Conservation (phyloP, 2,329 filamentous ascomycete species). For the Cladosporium austrohemisphaericum region DNA sequence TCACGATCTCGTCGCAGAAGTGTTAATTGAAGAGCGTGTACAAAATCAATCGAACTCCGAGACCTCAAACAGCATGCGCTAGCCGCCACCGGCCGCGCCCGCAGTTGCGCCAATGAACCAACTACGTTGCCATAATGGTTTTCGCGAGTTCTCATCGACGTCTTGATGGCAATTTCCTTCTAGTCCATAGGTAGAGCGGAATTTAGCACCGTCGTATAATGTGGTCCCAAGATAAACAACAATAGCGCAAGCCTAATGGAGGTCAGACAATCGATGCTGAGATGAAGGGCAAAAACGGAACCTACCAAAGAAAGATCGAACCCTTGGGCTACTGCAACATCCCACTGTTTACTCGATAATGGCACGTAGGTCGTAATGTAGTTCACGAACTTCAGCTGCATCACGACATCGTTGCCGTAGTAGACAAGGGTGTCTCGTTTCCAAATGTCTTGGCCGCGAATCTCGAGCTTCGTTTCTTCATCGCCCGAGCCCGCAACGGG, state of each 20-base stretch:
- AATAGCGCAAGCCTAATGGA: neutral
- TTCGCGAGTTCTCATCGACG: neutral
- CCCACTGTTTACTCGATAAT: constrained; percentile 9
- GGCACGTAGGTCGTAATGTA: constrained; percentile 4
- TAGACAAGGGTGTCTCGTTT: constrained; percentile 5
- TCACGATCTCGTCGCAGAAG: too few species aligned
- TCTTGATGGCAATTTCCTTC: neutral
- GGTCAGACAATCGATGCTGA: neutral
- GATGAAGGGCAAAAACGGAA: neutral
- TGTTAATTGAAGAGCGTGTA: too few species aligned
- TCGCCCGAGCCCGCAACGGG: neutral
- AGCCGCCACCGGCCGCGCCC: too few species aligned
- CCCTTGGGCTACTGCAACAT: neutral
- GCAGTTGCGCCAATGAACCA: too few species aligned
- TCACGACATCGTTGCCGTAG: neutral
- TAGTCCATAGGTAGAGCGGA: neutral
- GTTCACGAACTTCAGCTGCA: constrained; percentile 5
- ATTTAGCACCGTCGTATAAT: neutral
- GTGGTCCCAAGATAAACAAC: neutral
- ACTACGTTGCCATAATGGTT: too few species aligned
- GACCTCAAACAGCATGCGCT: too few species aligned
- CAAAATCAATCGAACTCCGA: too few species aligned
- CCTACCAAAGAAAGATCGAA: constrained; percentile 4
- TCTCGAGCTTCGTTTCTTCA: neutral
- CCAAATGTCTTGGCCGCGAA: constrained; percentile 8